These are phyloP conservation scores for Otatea glauca DNA, from an alignment of 176 grass and related monocot species.

Conservation along the genomic window DNA sequence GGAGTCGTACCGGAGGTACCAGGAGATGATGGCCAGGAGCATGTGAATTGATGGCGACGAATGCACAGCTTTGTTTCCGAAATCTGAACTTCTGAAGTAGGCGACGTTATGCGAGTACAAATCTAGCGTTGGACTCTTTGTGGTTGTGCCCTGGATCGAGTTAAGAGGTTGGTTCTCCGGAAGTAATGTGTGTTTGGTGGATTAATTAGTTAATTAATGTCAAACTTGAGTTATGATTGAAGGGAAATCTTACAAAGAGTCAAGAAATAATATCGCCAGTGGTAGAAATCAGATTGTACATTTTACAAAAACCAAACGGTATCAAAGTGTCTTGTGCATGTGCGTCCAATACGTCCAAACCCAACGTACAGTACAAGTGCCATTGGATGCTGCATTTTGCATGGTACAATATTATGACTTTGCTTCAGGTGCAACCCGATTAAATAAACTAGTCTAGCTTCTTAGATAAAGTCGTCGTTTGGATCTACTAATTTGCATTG, in stretches of 20 bases:
- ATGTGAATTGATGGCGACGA: conserved; percentile 31
- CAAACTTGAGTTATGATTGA: not conserved
- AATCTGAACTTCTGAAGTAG: not conserved
- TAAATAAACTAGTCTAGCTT: no score
- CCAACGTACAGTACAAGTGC: not conserved
- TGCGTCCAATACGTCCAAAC: not conserved
- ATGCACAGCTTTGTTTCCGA: not conserved
- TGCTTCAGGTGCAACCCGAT: not conserved
- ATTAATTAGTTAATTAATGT: not conserved
- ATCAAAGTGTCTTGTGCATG: not conserved
- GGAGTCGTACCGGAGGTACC: conserved; percentile 85
- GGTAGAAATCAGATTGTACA: not conserved
- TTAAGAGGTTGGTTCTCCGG: not conserved
- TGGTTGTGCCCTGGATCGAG: not conserved
- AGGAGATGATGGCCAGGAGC: conserved; percentile 82
- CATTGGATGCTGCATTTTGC: not conserved
- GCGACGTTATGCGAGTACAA: not conserved
- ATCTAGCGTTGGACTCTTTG: not conserved
- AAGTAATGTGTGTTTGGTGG: not conserved
- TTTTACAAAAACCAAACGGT: not conserved
- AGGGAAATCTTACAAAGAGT: not conserved
- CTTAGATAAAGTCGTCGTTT: no score
- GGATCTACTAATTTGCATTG: no score
- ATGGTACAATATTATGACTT: not conserved
- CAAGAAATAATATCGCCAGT: not conserved